Evolutionary conservation across 2,329 filamentous ascomycete species (phyloP).

Genomic region (Onygenales sp.): DNA sequence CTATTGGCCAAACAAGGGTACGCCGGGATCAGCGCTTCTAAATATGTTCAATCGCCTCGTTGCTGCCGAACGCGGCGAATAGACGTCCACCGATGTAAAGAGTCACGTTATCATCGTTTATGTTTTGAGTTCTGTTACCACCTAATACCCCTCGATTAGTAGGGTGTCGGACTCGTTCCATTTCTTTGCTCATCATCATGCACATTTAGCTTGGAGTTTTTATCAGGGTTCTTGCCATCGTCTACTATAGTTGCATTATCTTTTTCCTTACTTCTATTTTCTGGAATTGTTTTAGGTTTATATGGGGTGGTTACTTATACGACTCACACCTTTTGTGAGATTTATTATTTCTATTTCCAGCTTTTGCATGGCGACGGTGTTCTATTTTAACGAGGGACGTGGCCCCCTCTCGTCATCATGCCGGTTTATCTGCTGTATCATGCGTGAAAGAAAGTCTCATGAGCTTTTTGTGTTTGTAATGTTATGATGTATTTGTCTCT

Average conservation of each 20-base stretch:
- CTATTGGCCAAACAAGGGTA: conserved; percentile 38
- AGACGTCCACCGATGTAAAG: background rate
- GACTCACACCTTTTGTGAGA: background rate
- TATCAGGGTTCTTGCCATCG: no score
- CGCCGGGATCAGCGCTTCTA: conserved; percentile 11
- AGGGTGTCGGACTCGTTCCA: no score
- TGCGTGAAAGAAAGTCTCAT: background rate
- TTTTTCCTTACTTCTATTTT: no score
- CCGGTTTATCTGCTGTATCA: background rate
- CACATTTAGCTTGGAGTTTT: no score
- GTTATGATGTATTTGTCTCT: background rate
- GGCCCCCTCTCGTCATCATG: background rate
- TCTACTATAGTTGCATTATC: no score
- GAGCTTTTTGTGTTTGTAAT: background rate
- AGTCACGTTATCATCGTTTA: background rate
- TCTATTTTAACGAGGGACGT: background rate
- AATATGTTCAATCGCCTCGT: conserved; percentile 11
- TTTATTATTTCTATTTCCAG: background rate
- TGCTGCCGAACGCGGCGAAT: conserved; percentile 5
- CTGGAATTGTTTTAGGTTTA: no score
- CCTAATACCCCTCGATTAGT: background rate
- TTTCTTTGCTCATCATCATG: no score
- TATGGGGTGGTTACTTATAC: no score
- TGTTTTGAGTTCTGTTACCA: background rate
- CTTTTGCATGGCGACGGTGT: conserved; percentile 2